Evolutionary conservation across 805 yeast genomes (phyloP), one percentile per base, ranked within the genome.

Genomic region (Metschnikowia corniflorae): DNA sequence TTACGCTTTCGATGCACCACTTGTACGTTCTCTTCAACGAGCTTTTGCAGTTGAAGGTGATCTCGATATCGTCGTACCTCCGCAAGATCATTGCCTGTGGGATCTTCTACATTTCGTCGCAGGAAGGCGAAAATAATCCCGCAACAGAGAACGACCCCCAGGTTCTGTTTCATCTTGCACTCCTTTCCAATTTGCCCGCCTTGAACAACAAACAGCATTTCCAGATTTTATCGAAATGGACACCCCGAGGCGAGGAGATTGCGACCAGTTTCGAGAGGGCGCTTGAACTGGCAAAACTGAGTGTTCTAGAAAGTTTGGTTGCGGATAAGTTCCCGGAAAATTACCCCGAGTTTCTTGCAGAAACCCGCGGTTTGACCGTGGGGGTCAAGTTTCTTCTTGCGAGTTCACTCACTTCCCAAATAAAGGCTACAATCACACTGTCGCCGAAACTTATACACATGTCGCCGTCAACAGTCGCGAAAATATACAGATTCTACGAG

Each of bases 51-150:
- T 47, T 69, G 36, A 72, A 71, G 30, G 56, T 82, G 16, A 68
- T 83, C 16, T 59, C 75, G 2, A 65, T 80, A 12, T 77, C 83
- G 1, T 72, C 83, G 1, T 91, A 91, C 51, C 68, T 89, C 39
- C 67, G 97, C 50, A 77, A 80, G 47, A 63, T 89, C 24, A 88
- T 91, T 29, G 86, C 96, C 7, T 80, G 93, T 1, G 98, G 97
- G 4, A 68, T 87, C 1, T 75, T 89, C 30, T 86, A 84, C 57
- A 58, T 78, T 9, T 44, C 55, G 3, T 61, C 68, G 3, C 70
- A 75, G 6, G 74, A 50, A 20, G 43, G 44, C 7, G 49, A 51
- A 2, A 38, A 21, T 9, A 18, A 29, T 6, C 18, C 33, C 1
- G 35, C 32, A 24, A n/a, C 16, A 7, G 29, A 39, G 6, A 29